A percentile compares a stretch with the other conserved stretches of the same genome.
Evolutionary conservation across 768 basidiomycete species (phyloP).

Genomic region (Naganishia onofrii): DNA sequence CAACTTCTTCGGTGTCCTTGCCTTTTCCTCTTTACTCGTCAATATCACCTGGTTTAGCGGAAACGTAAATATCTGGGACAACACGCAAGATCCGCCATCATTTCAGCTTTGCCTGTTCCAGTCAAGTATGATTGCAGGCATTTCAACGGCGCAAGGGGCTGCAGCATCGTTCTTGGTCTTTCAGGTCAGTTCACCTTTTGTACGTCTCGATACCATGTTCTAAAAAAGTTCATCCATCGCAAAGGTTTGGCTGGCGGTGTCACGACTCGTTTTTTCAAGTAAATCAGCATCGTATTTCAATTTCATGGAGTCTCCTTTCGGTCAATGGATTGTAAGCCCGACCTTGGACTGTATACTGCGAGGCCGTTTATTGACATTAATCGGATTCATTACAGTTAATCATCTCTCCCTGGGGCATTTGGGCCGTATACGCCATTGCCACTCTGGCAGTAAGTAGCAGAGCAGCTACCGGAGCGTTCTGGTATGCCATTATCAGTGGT

Average conservation of each 20-base stretch:
- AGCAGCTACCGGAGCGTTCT: neutral
- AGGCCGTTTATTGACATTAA: no score
- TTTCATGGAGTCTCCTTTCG: neutral
- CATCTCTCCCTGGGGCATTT: slow-evolving; percentile 7
- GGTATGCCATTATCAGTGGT: neutral
- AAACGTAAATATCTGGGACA: slow-evolving; percentile 8
- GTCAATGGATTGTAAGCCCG: slow-evolving; percentile 17
- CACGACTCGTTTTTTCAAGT: neutral
- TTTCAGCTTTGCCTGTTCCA: slow-evolving; percentile 7
- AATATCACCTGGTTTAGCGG: slow-evolving; percentile 12
- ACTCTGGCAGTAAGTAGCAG: slow-evolving; percentile 5
- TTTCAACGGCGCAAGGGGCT: neutral
- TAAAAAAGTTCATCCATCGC: neutral
- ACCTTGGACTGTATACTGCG: neutral
- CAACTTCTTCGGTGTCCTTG: slow-evolving; percentile 10
- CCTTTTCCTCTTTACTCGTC: neutral
- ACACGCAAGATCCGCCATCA: slow-evolving; percentile 15
- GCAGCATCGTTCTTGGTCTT: slow-evolving; percentile 7
- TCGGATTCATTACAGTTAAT: neutral
- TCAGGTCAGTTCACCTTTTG: neutral
- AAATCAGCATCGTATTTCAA: slow-evolving; percentile 19
- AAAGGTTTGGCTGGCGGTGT: slow-evolving; percentile 13
- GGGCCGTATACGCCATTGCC: neutral
- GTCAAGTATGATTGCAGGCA: slow-evolving; percentile 11
- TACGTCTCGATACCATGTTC: neutral